Conservation (phyloP, 768 basidiomycete species). For the Tubosaeta brunneosetosa region DNA sequence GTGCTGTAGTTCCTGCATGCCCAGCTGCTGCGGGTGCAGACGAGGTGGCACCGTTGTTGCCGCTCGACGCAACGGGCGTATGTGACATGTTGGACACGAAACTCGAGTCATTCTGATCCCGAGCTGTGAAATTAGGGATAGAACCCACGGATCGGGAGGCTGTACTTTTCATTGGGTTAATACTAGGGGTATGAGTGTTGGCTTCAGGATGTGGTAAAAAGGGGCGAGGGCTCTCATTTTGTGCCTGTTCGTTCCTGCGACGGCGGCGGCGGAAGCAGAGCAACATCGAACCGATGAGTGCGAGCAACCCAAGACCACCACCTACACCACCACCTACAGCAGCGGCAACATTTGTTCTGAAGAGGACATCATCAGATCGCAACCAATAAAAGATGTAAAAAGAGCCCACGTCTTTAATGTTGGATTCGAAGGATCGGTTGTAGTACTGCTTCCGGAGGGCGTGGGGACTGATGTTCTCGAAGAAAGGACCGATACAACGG, state of each 20-base stretch:
- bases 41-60: background rate
- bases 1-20: too few species aligned
- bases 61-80: background rate
- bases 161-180: background rate
- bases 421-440: background rate
- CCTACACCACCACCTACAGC: background rate
- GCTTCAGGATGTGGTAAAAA: background rate
- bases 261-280: background rate
- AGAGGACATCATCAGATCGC: background rate
- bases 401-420: background rate
- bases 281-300: background rate
- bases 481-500: conserved; percentile 2
- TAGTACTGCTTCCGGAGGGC: background rate
- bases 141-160: background rate
- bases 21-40: too few species aligned
- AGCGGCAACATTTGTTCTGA: background rate
- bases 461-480: background rate
- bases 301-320: background rate
- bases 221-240: background rate
- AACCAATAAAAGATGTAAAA: background rate
- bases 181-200: background rate
- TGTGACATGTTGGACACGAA: background rate
- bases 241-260: background rate
- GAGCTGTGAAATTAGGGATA: background rate
- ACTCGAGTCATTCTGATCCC: background rate